Conservation (phyloP, 1,139 yeast genomes). For the Suhomyces maxii region DNA sequence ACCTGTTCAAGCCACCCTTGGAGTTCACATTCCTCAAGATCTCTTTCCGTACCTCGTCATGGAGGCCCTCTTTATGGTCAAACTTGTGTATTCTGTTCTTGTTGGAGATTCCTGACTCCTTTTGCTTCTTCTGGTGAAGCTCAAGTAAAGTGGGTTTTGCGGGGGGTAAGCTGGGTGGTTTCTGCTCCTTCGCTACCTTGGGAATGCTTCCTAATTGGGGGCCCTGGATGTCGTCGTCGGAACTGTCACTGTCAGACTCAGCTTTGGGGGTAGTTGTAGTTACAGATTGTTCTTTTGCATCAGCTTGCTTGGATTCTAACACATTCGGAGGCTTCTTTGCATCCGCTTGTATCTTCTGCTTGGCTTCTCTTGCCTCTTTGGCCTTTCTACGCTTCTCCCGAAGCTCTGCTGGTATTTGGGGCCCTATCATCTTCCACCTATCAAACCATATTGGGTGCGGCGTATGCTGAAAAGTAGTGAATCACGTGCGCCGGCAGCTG, state of each 20-base stretch:
- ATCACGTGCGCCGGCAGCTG: not conserved
- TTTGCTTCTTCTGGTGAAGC: constrained; percentile 13
- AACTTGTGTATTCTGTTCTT: constrained; percentile 12
- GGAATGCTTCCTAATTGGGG: constrained; percentile 4
- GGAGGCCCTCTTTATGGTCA: constrained; percentile 14
- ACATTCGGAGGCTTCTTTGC: not conserved
- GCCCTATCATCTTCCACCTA: constrained; percentile 10
- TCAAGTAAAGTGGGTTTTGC: constrained; percentile 13
- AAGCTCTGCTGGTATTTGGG: constrained; percentile 9
- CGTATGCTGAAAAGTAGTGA: not conserved
- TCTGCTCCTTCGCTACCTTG: not conserved
- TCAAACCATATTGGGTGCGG: not conserved
- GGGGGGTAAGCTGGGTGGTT: not conserved
- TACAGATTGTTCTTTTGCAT: too few relatives aligned
- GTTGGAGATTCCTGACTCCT: not conserved
- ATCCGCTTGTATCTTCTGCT: not conserved
- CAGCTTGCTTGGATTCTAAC: not conserved
- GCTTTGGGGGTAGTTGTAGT: too few relatives aligned
- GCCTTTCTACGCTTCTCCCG: constrained; percentile 3
- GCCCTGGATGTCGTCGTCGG: constrained; percentile 11
- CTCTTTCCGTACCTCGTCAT: constrained; percentile 17
- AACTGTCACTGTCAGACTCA: not conserved
- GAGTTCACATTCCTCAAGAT: constrained; percentile 13
- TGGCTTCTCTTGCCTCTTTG: not conserved
- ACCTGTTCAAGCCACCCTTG: constrained; percentile 15